phyloP scores from a whole-genome alignment of 805 yeast species.

The Starmerella vitae region DNA sequence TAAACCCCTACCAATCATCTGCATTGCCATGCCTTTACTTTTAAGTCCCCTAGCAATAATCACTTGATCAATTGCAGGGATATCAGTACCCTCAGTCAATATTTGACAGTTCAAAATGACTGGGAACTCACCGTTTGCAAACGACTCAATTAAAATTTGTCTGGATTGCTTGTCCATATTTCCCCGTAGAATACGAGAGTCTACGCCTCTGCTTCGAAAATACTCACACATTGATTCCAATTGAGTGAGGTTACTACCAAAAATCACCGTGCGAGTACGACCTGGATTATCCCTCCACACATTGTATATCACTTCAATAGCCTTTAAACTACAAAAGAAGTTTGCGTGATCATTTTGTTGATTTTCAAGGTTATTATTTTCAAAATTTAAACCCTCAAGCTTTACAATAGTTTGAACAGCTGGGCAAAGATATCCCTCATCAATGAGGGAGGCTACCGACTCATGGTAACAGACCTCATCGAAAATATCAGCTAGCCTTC shows the following conservation, averaged over 20 bases:
- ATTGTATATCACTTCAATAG: slow-evolving; percentile 36
- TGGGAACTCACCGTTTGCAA: slow-evolving; percentile 46
- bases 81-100: slow-evolving; percentile 89
- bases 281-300: slow-evolving; percentile 37
- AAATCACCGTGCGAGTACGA: slow-evolving; percentile 54
- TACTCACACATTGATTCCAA: slow-evolving; percentile 39
- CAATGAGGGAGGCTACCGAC: slow-evolving; percentile 50
- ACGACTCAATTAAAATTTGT: slow-evolving; percentile 39
- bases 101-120: slow-evolving; percentile 80
- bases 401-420: slow-evolving; percentile 47
- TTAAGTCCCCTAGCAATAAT: slow-evolving; percentile 69
- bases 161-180: slow-evolving; percentile 44
- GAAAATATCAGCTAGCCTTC: slow-evolving; percentile 43
- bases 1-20: slow-evolving; percentile 87
- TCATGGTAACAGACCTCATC: slow-evolving; percentile 65
- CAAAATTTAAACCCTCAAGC: neutral
- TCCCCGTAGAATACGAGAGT: slow-evolving; percentile 61
- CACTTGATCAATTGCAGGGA: slow-evolving; percentile 75
- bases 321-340: slow-evolving; percentile 9
- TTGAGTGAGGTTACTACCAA: slow-evolving; percentile 65
- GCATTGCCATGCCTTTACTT: slow-evolving; percentile 57
- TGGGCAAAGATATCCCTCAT: slow-evolving; percentile 55
- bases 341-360: neutral
- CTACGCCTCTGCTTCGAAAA: slow-evolving; percentile 47
- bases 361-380: neutral